These are phyloP conservation scores for Epichloe typhina DNA, from an alignment of 2,329 filamentous ascomycete genomes.

Conservation along the genomic window DNA sequence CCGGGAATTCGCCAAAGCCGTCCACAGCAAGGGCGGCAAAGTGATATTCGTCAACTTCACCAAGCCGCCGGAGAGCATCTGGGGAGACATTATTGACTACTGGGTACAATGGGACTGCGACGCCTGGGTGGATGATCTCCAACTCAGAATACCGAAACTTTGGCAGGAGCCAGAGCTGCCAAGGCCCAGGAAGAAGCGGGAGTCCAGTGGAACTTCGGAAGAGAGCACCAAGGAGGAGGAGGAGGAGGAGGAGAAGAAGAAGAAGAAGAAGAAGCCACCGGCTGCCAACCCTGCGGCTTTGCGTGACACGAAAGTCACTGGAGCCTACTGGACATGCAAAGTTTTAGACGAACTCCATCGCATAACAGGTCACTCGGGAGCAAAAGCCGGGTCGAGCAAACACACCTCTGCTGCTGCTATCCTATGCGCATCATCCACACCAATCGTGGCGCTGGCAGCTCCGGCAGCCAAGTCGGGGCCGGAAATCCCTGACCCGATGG, in stretches of 20 bases:
- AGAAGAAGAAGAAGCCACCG: conserved; percentile 20
- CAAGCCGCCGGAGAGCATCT: conserved; percentile 56
- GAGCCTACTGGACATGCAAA: conserved; percentile 30
- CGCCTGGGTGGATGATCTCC: conserved; percentile 54
- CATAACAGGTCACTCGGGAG: conserved; percentile 16
- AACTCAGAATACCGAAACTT: conserved; percentile 41
- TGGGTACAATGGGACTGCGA: conserved; percentile 68
- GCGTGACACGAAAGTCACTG: conserved; percentile 33
- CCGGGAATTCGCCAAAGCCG: conserved; percentile 56
- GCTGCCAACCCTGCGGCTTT: conserved; percentile 27
- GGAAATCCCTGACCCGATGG: neutral
- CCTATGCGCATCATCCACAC: conserved; percentile 9
- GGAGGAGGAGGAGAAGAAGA: conserved; percentile 24
- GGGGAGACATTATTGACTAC: conserved; percentile 61
- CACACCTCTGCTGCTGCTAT: conserved; percentile 5
- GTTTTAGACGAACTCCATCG: conserved; percentile 26
- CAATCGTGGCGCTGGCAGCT: conserved; percentile 1
- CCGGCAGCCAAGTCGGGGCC: neutral
- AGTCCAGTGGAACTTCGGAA: conserved; percentile 13
- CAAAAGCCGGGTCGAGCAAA: neutral
- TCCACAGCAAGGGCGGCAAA: conserved; percentile 53
- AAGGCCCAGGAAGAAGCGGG: conserved; percentile 26
- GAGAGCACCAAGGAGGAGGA: conserved; percentile 15
- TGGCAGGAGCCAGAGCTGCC: conserved; percentile 41
- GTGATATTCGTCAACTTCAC: conserved; percentile 64